Evolutionary conservation across 441 rosid species (phyloP), one percentile per base, ranked within the genome.

Genomic region (Capsella rubella): DNA sequence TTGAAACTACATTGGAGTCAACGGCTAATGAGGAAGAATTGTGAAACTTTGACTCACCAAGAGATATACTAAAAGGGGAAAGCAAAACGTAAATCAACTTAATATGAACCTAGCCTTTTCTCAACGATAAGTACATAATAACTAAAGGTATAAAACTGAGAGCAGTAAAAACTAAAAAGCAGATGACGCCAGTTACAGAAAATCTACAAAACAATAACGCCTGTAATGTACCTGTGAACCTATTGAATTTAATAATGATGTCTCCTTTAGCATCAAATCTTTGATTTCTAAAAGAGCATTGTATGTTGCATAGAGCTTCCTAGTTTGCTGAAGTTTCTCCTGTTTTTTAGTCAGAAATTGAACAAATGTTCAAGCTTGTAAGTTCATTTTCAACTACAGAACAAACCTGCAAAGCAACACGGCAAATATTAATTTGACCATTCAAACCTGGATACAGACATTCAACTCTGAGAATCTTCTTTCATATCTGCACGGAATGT

Each of bases 221-320:
- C 67, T 35, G 51, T 81, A 15, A 37, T 46, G 45, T 55, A 89
- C 95, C 95, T 87, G 97, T 35, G 91, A 87, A 81, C 85, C 86
- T 64, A 92, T 84, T 25, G 94, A 94, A 76, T 88, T 87, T 70
- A 90, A 69, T 69, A 94, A 83, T 9, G 95, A 89, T 31, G 83
- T 89, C 82, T 94, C 95, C 78, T 94, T 94, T 40, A 87, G 86
- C 97, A 90, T 90, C 82, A 89, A 75, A 49, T 92, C 97, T 79
- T 94, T 94, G 67, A 85, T 89, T 77, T 89, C 97, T 82, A 89
- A 70, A 77, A 94, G 93, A 40, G 95, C 87, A 78, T 88, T 87
- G 76, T 86, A 91, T 27, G 97, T 90, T 43, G 90, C 92, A 80
- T 86, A 92, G 69, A 80, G 85, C 81, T 90, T 90, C 70, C 85